phyloP scores from a whole-genome alignment of 2,329 filamentous ascomycete genomes.

The Monilinia vaccinii-corymbosi region DNA sequence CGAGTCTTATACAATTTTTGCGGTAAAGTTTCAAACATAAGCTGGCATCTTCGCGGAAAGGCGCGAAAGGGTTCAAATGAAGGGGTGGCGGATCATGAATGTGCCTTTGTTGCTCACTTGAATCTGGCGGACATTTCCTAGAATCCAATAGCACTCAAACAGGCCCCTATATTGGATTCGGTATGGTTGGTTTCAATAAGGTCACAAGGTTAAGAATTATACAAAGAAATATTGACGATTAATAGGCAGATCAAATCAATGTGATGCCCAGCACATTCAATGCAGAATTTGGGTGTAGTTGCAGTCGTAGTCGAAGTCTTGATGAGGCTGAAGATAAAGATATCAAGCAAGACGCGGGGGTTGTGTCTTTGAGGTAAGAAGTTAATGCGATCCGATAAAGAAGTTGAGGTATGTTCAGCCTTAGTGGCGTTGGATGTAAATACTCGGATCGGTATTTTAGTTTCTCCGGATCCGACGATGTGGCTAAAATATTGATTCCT shows the following conservation, averaged over 20 bases:
- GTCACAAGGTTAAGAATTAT: neutral
- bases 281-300: neutral
- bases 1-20: neutral
- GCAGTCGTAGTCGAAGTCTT: neutral
- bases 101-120: constrained; percentile 20
- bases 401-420: constrained; percentile 5
- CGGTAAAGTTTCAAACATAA: neutral
- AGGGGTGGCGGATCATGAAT: neutral
- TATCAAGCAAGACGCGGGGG: neutral
- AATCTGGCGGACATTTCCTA: constrained; percentile 27
- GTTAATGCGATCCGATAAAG: constrained; percentile 10
- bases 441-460: neutral
- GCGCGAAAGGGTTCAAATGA: neutral
- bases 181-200: neutral
- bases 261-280: neutral
- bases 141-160: constrained; percentile 8
- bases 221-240: neutral
- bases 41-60: neutral
- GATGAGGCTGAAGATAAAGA: constrained; percentile 2
- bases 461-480: constrained; percentile 3
- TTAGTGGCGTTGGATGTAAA: neutral
- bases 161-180: constrained; percentile 13
- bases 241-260: neutral
- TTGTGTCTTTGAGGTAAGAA: neutral
- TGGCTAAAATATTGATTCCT: neutral